These are phyloP conservation scores for Lachancea waltii DNA, from an alignment of 805 yeast species.

Conservation along the genomic window DNA sequence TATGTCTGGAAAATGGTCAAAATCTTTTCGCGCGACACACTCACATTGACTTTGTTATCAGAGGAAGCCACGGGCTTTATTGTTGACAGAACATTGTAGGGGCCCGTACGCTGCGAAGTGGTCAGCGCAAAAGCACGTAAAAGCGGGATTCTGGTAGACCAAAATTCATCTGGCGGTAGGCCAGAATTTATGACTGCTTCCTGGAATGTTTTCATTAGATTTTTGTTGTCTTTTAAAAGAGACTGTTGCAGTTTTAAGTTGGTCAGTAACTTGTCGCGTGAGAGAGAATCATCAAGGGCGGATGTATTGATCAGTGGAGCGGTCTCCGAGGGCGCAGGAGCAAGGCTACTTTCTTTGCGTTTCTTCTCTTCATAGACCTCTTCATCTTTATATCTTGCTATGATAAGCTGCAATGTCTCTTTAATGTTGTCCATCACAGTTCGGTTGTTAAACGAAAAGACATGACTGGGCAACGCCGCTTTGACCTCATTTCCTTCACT, in stretches of 20 bases:
- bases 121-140: conserved; percentile 82
- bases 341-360: conserved; percentile 15
- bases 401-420: conserved; percentile 57
- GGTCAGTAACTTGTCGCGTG: conserved; percentile 51
- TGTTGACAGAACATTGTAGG: conserved; percentile 88
- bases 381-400: conserved; percentile 57
- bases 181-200: conserved; percentile 80
- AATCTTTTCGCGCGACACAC: conserved; percentile 85
- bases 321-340: conserved; percentile 16
- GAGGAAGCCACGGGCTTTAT: conserved; percentile 90
- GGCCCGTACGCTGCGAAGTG: conserved; percentile 79
- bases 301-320: conserved; percentile 34
- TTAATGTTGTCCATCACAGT: conserved; percentile 72
- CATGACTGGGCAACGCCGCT: conserved; percentile 28
- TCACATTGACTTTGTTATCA: conserved; percentile 89
- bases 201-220: conserved; percentile 67
- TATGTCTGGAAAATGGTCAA: conserved; percentile 86
- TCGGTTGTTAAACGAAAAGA: conserved; percentile 63
- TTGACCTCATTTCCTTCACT: conserved; percentile 25
- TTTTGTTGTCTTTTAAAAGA: conserved; percentile 60
- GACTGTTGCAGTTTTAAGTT: conserved; percentile 77
- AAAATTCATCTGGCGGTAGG: conserved; percentile 74
- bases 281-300: conserved; percentile 41
- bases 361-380: conserved; percentile 37
- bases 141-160: conserved; percentile 76